Evolutionary conservation across 1,139 yeast species (phyloP).

Genomic region (Hansenula sp.): DNA sequence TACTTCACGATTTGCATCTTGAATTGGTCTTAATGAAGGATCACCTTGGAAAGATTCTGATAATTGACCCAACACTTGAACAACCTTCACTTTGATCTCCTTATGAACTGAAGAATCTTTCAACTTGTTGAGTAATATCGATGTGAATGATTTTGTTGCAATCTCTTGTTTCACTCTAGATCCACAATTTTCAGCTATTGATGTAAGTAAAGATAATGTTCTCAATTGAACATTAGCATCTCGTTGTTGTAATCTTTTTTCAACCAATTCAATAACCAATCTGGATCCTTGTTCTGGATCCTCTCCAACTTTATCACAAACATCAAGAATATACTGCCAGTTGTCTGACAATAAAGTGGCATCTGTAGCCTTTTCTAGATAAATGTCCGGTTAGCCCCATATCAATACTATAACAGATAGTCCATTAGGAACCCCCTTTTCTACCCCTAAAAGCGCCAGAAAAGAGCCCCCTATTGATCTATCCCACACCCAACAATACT

Average conservation of each 20-base stretch:
- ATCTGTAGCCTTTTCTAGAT: conserved; percentile 63
- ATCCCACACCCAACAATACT: too few species aligned
- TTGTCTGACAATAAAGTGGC: conserved; percentile 78
- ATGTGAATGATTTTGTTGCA: conserved; percentile 65
- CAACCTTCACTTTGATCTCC: conserved; percentile 60
- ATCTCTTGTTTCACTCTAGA: conserved; percentile 79
- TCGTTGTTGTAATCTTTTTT: conserved; percentile 43
- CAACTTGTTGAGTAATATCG: conserved; percentile 49
- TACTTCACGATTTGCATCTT: conserved; percentile 51
- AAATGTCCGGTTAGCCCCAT: too few species aligned
- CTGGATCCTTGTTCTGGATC: conserved; percentile 59
- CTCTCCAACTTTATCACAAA: conserved; percentile 71
- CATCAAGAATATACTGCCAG: conserved; percentile 79
- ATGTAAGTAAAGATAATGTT: conserved; percentile 62
- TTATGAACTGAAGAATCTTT: conserved; percentile 57
- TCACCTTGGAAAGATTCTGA: conserved; percentile 54
- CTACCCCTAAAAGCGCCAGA: too few species aligned
- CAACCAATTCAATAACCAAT: conserved; percentile 31
- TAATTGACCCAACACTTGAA: conserved; percentile 67
- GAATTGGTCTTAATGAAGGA: conserved; percentile 70
- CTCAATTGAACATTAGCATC: conserved; percentile 83
- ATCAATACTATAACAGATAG: too few species aligned
- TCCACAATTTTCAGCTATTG: conserved; percentile 93
- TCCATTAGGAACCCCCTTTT: too few species aligned
- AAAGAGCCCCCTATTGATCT: too few species aligned